A percentile compares a stretch with the other conserved stretches of the same genome.
phyloP scores from a whole-genome alignment of 768 basidiomycete genomes.

The Termitomyces heimii region DNA sequence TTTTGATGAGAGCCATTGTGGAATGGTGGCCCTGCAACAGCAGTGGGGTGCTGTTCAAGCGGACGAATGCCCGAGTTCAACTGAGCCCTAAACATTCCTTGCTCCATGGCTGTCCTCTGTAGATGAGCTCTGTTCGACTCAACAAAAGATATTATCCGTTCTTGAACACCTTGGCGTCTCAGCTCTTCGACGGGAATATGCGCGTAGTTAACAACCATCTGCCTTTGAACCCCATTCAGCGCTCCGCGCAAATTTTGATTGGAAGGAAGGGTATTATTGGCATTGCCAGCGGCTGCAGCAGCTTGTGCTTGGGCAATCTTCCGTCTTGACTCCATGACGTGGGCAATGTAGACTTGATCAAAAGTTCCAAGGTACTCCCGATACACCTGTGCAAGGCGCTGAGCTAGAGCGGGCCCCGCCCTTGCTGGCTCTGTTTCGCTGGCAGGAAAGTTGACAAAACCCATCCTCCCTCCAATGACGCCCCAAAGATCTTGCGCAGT shows the following conservation, averaged over 20 bases:
- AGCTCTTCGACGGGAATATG: slow-evolving; percentile 43
- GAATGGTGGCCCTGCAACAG: slow-evolving; percentile 3
- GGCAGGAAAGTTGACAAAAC: slow-evolving; percentile 59
- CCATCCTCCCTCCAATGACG: slow-evolving; percentile 62
- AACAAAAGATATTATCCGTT: slow-evolving; percentile 47
- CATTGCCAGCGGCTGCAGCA: not conserved
- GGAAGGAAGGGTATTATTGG: not conserved
- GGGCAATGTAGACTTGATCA: slow-evolving; percentile 46
- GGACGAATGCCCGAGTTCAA: slow-evolving; percentile 18
- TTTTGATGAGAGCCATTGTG: slow-evolving; percentile 4
- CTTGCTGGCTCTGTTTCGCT: slow-evolving; percentile 55
- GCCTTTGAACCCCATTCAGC: slow-evolving; percentile 31
- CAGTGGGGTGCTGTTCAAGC: slow-evolving; percentile 3
- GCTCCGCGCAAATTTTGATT: slow-evolving; percentile 3
- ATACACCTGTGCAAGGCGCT: slow-evolving; percentile 55
- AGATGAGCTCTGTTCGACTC: slow-evolving; percentile 48
- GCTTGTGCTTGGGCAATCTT: slow-evolving; percentile 14
- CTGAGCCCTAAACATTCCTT: slow-evolving; percentile 27
- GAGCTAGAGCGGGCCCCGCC: slow-evolving; percentile 56
- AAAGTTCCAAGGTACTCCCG: slow-evolving; percentile 50
- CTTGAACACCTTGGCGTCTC: slow-evolving; percentile 41
- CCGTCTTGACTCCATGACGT: slow-evolving; percentile 28
- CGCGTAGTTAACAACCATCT: slow-evolving; percentile 42
- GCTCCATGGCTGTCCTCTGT: slow-evolving; percentile 34
- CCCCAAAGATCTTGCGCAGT: slow-evolving; percentile 53